A percentile compares a stretch with the other conserved stretches of the same genome.
phyloP scores from a whole-genome alignment of 805 yeast species.

The Wickerhamiella vanderwaltii region DNA sequence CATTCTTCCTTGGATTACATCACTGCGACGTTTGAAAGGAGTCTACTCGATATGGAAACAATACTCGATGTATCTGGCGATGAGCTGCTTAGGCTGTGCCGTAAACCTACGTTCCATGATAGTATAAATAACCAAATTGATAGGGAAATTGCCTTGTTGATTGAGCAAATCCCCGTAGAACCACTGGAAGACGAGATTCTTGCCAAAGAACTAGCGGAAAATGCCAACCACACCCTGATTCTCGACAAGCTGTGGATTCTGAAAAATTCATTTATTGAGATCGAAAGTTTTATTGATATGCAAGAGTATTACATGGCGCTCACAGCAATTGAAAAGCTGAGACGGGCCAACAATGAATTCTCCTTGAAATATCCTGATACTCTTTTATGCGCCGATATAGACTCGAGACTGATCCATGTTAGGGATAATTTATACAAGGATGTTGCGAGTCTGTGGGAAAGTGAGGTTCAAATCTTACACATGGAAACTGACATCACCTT shows the following conservation, averaged over 20 bases:
- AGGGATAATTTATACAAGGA: not conserved
- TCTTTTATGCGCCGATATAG: not conserved
- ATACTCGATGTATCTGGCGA: too few relatives aligned
- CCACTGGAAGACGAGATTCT: not conserved
- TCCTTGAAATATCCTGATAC: not conserved
- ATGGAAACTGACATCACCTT: not conserved
- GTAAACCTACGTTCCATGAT: not conserved
- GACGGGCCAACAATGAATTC: not conserved
- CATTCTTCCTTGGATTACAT: too few relatives aligned
- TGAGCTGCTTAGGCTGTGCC: not conserved
- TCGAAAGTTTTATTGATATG: not conserved
- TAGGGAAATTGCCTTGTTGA: not conserved
- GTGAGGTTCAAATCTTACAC: not conserved
- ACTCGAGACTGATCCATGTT: not conserved
- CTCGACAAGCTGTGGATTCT: slow-evolving; percentile 5
- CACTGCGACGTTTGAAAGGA: too few relatives aligned
- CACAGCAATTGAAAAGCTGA: not conserved
- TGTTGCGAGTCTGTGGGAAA: not conserved
- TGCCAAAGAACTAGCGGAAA: not conserved
- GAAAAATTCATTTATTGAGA: slow-evolving; percentile 7
- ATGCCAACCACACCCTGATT: not conserved
- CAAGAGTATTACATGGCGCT: slow-evolving; percentile 1
- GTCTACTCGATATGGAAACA: too few relatives aligned
- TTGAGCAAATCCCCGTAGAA: not conserved
- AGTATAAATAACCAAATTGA: not conserved